phyloP scores from a whole-genome alignment of 805 yeast species.

The Maudiozyma saulgeensis region DNA sequence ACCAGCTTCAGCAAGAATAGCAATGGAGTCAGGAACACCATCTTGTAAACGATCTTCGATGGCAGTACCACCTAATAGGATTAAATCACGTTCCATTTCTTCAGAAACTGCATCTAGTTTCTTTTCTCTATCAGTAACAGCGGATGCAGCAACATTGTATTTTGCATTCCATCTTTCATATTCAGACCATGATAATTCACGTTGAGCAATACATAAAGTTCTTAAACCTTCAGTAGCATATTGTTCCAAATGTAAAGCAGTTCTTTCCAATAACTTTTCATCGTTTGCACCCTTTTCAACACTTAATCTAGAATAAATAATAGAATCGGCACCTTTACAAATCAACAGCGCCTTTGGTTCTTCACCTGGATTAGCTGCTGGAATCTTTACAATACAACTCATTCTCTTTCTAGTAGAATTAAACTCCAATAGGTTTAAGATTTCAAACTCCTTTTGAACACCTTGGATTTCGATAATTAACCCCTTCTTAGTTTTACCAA shows the following conservation, averaged over 20 bases:
- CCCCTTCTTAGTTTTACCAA: constrained; percentile 60
- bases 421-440: constrained; percentile 63
- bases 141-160: constrained; percentile 57
- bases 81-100: constrained; percentile 56
- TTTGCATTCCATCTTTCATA: constrained; percentile 54
- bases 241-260: constrained; percentile 67
- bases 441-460: constrained; percentile 56
- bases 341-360: constrained; percentile 54
- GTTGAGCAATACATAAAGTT: constrained; percentile 70
- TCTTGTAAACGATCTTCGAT: constrained; percentile 79
- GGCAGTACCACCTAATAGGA: constrained; percentile 73
- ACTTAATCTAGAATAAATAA: constrained; percentile 58
- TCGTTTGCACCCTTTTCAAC: constrained; percentile 33
- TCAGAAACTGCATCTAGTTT: constrained; percentile 69
- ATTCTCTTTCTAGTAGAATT: constrained; percentile 81
- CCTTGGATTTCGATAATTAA: constrained; percentile 62
- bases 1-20: constrained; percentile 62
- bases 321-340: constrained; percentile 81
- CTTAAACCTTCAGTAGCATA: constrained; percentile 78
- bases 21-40: constrained; percentile 79
- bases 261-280: constrained; percentile 41
- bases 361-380: constrained; percentile 36
- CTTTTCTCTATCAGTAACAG: constrained; percentile 56
- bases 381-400: constrained; percentile 72
- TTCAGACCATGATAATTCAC: constrained; percentile 53